Evolutionary conservation across 2,329 filamentous ascomycete species (phyloP).

Genomic region (Reticulascus tulasneorum): DNA sequence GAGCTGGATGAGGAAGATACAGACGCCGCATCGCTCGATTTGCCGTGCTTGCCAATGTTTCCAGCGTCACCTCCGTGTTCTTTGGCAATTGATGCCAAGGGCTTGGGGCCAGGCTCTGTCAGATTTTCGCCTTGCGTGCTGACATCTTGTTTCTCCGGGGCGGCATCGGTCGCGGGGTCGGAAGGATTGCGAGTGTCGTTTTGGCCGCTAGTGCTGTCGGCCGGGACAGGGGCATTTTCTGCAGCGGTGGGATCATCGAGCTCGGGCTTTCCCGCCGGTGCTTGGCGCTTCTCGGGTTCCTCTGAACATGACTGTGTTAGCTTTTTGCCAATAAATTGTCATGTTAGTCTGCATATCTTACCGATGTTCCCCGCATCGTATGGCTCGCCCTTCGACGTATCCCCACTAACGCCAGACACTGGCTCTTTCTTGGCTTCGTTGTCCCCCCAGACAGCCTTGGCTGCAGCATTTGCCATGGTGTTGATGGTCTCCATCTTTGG

Average conservation of each 20-base stretch:
- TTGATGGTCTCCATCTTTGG: conserved; percentile 61
- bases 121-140: conserved; percentile 27
- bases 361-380: conserved; percentile 76
- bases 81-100: conserved; percentile 32
- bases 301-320: conserved; percentile 1
- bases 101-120: conserved; percentile 39
- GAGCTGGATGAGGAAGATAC: conserved; percentile 12
- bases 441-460: conserved; percentile 39
- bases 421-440: conserved; percentile 55
- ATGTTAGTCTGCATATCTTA: conserved; percentile 20
- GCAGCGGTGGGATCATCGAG: conserved; percentile 17
- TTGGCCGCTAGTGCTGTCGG: conserved; percentile 25
- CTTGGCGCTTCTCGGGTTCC: conserved; percentile 2
- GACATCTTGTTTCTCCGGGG: conserved; percentile 31
- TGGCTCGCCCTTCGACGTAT: conserved; percentile 65
- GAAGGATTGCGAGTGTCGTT: conserved; percentile 36
- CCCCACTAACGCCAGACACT: conserved; percentile 64
- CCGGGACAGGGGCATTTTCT: conserved; percentile 4
- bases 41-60: conserved; percentile 14
- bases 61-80: conserved; percentile 29
- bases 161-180: conserved; percentile 28
- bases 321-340: background rate
- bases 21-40: conserved; percentile 4
- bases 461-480: conserved; percentile 41
- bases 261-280: conserved; percentile 14